A percentile compares a stretch with the other conserved stretches of the same genome.
phyloP scores from a whole-genome alignment of 2,329 filamentous ascomycete species.

The Juglanconis juglandina region DNA sequence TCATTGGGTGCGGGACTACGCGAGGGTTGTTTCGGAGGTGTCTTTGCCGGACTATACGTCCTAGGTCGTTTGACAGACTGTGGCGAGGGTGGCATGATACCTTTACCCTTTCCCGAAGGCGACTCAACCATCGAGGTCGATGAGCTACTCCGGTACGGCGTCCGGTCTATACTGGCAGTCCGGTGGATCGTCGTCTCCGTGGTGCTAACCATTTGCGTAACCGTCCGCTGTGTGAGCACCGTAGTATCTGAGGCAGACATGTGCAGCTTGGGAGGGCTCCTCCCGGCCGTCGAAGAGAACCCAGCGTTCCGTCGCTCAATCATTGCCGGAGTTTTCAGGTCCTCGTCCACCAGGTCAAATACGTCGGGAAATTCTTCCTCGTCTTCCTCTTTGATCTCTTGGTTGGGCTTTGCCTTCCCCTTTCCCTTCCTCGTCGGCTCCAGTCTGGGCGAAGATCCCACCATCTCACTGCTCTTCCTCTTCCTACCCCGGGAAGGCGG shows the following conservation, averaged over 20 bases:
- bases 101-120: slow-evolving; percentile 19
- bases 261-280: slow-evolving; percentile 11
- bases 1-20: not conserved
- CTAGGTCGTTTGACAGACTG: not conserved
- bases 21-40: not conserved
- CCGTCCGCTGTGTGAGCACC: slow-evolving; percentile 21
- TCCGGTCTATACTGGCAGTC: slow-evolving; percentile 3
- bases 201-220: slow-evolving; percentile 22
- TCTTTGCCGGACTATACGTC: not conserved
- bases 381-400: slow-evolving; percentile 28
- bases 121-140: slow-evolving; percentile 2
- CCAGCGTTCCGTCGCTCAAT: slow-evolving; percentile 26
- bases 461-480: slow-evolving; percentile 49
- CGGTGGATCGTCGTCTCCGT: slow-evolving; percentile 21
- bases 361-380: slow-evolving; percentile 54
- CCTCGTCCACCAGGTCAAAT: slow-evolving; percentile 38
- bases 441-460: slow-evolving; percentile 24
- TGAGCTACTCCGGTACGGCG: not conserved
- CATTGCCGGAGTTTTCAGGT: slow-evolving; percentile 23
- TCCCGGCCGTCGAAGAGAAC: slow-evolving; percentile 33
- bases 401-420: slow-evolving; percentile 34
- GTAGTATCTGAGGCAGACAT: slow-evolving; percentile 11
- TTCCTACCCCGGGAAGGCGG: slow-evolving; percentile 43
- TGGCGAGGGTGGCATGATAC: not conserved
- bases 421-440: slow-evolving; percentile 29